Evolutionary conservation across 306 rosid species (phyloP), one percentile per base, ranked within the genome.

Genomic region (Vigna hirtella): DNA sequence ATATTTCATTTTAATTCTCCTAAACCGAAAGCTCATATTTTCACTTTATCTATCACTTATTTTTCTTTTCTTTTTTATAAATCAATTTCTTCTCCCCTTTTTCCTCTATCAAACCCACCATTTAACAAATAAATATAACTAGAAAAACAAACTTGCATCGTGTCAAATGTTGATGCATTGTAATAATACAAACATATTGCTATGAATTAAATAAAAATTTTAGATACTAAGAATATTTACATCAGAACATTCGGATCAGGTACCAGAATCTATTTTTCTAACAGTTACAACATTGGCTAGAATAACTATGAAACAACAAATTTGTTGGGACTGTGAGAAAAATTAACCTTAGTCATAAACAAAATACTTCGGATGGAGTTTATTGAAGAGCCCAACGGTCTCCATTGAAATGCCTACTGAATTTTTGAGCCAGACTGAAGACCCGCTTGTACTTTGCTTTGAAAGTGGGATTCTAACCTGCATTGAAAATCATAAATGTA

Each of bases 381-480:
- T 8, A 7, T 40, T 40, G 45, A 40, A 40, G 45, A 7, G 45
- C 11, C 45, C 43, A 1, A 38, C 51, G 15, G 1, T 15, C 13
- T 26, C 61, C 16, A 7, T 43, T 50, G 20, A 74, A 43, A 24
- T 13, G 53, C 0, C 81, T 83, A 88, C 84, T 86, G 96, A 80
- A 88, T 73, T 83, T 95, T 95, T 76, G 83, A 34, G 28, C 88
- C 93, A 51, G 93, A 42, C 69, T 91, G 99, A 42, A 93, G 86
- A 52, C 91, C 96, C 0, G 86, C 68, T 24, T 87, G 87, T 77
- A 95, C 98, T 83, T 86, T 95, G 84, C 90, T 86, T 77, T 87
- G 90, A 83, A 95, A 95, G 85, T 88, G 91, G 34, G 83, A 4
- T 86, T 93, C 91, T 61, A 93, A 82, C 87, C 99, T 93, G 93